Conservation (phyloP, 345 rosid genomes). For the Lepidium didymum region DNA sequence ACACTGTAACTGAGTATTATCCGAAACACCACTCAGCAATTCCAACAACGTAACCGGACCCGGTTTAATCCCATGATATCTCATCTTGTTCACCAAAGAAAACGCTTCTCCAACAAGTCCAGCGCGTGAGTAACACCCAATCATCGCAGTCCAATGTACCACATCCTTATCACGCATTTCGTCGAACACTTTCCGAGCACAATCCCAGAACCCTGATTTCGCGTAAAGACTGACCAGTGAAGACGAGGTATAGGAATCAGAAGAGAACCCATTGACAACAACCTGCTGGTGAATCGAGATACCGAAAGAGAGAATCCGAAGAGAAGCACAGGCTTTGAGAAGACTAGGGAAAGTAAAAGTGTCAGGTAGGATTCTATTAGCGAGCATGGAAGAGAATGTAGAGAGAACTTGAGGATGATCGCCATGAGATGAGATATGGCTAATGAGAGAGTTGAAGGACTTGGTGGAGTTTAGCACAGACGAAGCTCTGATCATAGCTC, state of each 20-base stretch:
- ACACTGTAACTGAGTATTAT: constrained; percentile 33
- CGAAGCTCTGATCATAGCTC: constrained; percentile 33
- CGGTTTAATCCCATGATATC: constrained; percentile 35
- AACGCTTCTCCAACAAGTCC: constrained; percentile 32
- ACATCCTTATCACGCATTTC: constrained; percentile 40
- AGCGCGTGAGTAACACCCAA: constrained; percentile 41
- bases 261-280: constrained; percentile 43
- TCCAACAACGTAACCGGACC: constrained; percentile 49
- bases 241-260: constrained; percentile 42
- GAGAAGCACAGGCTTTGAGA: constrained; percentile 49
- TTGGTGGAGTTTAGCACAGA: constrained; percentile 23
- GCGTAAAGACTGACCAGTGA: constrained; percentile 46
- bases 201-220: constrained; percentile 10
- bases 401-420: constrained; percentile 28
- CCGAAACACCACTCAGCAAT: constrained; percentile 37
- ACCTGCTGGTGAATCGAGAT: constrained; percentile 41
- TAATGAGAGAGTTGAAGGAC: constrained; percentile 31
- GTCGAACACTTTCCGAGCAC: constrained; percentile 48
- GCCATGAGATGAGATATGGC: constrained; percentile 37
- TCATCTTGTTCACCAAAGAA: constrained; percentile 40
- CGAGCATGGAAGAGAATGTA: constrained; percentile 37
- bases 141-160: constrained; percentile 45
- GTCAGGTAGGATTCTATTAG: constrained; percentile 25
- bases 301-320: constrained; percentile 36
- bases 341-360: constrained; percentile 43